Evolutionary conservation across 83 land plant species (phyloP).

Genomic region (Larix sibirica): DNA sequence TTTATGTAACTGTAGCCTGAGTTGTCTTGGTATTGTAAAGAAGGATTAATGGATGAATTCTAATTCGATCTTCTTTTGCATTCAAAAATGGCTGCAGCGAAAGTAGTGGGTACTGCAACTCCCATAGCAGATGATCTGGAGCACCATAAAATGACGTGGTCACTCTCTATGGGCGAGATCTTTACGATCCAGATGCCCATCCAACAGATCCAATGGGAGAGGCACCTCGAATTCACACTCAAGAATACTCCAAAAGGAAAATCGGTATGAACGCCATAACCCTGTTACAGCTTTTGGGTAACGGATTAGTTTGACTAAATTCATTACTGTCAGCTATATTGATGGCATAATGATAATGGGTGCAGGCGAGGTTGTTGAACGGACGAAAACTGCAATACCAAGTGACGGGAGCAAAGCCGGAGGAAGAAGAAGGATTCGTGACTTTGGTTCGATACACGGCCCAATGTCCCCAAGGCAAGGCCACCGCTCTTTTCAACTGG

Average conservation of each 20-base stretch:
- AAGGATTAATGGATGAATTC: neutral
- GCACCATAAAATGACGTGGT: constrained; percentile 66
- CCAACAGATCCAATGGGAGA: constrained; percentile 49
- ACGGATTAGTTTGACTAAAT: neutral
- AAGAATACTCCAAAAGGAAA: constrained; percentile 28
- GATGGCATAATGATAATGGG: too few relatives aligned
- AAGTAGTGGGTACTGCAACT: constrained; percentile 79
- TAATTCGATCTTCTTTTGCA: neutral
- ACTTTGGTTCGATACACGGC: constrained; percentile 72
- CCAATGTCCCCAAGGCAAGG: constrained; percentile 71
- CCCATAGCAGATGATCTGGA: constrained; percentile 56
- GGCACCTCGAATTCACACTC: constrained; percentile 48
- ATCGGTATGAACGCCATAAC: constrained; percentile 23
- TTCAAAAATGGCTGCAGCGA: constrained; percentile 43
- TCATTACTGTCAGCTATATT: too few relatives aligned
- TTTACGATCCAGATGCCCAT: constrained; percentile 49
- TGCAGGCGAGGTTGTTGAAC: constrained; percentile 61
- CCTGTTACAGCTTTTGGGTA: neutral
- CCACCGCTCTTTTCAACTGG: constrained; percentile 90
- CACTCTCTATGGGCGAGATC: constrained; percentile 67
- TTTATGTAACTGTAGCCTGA: too few relatives aligned
- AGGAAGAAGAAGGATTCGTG: constrained; percentile 75
- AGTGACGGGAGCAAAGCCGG: constrained; percentile 25
- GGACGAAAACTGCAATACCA: constrained; percentile 81
- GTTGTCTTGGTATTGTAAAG: neutral